These are phyloP conservation scores for Heliamphora pulchella DNA, from an alignment of 179 eudicot genomes.

Conservation along the genomic window DNA sequence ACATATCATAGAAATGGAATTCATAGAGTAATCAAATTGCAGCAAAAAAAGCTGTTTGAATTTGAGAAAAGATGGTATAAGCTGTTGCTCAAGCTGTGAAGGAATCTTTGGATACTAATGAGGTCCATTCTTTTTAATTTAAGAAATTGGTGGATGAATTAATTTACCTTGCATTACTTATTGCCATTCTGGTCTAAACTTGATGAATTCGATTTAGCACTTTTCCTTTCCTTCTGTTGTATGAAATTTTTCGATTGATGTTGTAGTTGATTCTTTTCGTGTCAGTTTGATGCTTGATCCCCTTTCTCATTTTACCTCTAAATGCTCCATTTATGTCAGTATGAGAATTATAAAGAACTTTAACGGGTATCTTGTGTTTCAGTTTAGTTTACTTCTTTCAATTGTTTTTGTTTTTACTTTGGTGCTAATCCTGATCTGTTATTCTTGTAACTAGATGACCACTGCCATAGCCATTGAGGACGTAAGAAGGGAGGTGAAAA, in stretches of 20 bases:
- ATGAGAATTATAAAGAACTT: not conserved
- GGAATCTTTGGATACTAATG: not conserved
- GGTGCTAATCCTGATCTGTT: conserved; percentile 9
- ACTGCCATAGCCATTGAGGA: conserved; percentile 49
- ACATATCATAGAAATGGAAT: too few relatives aligned
- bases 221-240: not conserved
- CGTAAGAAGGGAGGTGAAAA: conserved; percentile 49
- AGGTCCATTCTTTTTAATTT: not conserved
- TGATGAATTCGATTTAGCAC: not conserved
- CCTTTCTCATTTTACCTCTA: conserved; percentile 6
- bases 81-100: not conserved
- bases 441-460: conserved; percentile 31
- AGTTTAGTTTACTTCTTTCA: not conserved
- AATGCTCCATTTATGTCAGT: not conserved
- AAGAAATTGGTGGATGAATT: not conserved
- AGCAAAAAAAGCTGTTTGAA: too few relatives aligned
- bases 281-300: not conserved
- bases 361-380: not conserved
- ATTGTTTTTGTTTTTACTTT: not conserved
- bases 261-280: not conserved
- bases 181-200: not conserved
- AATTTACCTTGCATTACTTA: not conserved
- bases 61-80: not conserved
- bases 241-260: not conserved
- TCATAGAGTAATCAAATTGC: too few relatives aligned